Conservation (phyloP, 768 basidiomycete genomes). For the Psilocybe cubensis region DNA sequence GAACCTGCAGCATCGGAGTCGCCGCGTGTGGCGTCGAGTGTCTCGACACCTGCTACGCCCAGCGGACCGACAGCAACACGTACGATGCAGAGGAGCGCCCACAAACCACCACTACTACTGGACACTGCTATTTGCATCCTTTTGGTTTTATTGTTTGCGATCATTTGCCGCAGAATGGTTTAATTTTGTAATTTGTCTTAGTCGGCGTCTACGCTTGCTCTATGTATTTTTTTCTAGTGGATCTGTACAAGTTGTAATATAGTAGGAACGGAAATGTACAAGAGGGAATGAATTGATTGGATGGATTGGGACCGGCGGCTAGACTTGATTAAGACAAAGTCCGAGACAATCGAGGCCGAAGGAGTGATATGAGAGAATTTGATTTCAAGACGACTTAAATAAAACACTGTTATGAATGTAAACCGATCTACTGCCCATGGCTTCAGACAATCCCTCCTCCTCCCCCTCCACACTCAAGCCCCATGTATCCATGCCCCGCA, state of each 20-base stretch:
- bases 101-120: constrained; percentile 63
- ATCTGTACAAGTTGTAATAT: constrained; percentile 1
- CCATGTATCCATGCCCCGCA: constrained; percentile 24
- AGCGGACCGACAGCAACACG: constrained; percentile 1
- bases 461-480: neutral
- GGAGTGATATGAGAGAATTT: neutral
- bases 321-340: constrained; percentile 5
- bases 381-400: neutral
- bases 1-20: neutral
- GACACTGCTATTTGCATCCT: constrained; percentile 78
- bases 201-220: constrained; percentile 3
- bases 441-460: constrained; percentile 1
- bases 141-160: constrained; percentile 66
- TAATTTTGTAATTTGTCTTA: constrained; percentile 36
- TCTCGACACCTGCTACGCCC: constrained; percentile 3
- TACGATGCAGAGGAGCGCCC: constrained; percentile 15
- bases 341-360: constrained; percentile 14
- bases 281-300: neutral
- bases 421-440: constrained; percentile 3
- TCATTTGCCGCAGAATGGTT: constrained; percentile 64
- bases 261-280: neutral
- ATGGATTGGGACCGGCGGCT: constrained; percentile 4
- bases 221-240: constrained; percentile 11
- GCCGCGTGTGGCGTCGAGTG: constrained; percentile 7
- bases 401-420: neutral